Base-by-base conservation (phyloP, 768 basidiomycete genomes). In the Cystobasidium ongulense region DNA sequence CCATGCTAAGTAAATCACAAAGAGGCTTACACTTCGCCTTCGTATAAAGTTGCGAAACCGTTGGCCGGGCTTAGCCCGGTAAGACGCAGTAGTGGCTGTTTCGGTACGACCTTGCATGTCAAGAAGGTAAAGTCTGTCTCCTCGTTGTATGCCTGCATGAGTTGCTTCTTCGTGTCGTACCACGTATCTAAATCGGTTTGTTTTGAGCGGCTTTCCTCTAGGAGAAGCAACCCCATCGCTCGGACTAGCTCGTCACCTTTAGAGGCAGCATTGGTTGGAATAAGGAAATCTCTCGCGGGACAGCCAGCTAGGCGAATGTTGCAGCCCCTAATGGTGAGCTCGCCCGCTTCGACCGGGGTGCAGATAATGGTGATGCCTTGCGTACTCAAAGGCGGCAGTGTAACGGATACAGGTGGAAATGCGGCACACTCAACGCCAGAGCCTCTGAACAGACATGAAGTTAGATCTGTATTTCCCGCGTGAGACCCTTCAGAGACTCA, bases 31-130 rank as follows among this genome's bases (percentile, higher is more conserved):
- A 82, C 88, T 83, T 99, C 96, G 38, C 96, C 96, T 61, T 95
- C 87, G 79, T 95, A 97, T 63, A 98, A 83, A 91, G 96, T 95
- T 29, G 97, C 83, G 0, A 94, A 92, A 0, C 92, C 92, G 77
- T 96, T 92, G 0, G 90, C 94, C 25, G 96, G 82, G n/a, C 90
- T 91, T 18, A 89, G 90, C 79, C 90, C 84, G 70, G 90, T 85
- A 80, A 99, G 89, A 75, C 91, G 87, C 68, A 98, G 83, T 36
- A 93, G 81, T 10, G 96, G 96, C 78, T 93, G 91, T 77, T 91
- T 88, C 0, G 89, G 88, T 23, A 95, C 87, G 23, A 97, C 91
- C 41, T 85, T 84, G 81, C 89, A 94, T 78, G 93, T 80, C 79
- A 89, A 94, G 41, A 76, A 78, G 15, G 64, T 73, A 2, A 74